Percentiles rank a stretch among this genome's conserved stretches.
Conservation (phyloP, 2,329 filamentous ascomycete genomes). For the Pyrenochaeta sp. region DNA sequence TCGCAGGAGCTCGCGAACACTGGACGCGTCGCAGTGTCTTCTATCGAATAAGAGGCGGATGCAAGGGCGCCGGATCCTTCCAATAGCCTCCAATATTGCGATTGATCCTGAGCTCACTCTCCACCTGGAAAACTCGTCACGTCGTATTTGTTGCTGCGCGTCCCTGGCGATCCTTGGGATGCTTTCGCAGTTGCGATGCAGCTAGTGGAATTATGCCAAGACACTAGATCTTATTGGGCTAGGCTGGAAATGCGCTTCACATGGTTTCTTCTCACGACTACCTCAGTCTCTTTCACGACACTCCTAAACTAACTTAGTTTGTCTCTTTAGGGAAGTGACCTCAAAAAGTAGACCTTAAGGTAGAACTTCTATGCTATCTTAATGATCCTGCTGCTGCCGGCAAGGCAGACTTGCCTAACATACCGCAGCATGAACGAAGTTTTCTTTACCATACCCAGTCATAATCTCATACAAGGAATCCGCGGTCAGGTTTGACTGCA, state of each 20-base stretch:
- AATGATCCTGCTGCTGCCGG: not conserved
- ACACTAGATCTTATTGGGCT: conserved; percentile 6
- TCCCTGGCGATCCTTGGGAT: conserved; percentile 32
- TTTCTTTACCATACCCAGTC: not conserved
- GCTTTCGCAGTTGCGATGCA: conserved; percentile 32
- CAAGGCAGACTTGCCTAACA: not conserved
- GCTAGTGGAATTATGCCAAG: conserved; percentile 27
- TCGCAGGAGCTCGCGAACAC: conserved; percentile 39
- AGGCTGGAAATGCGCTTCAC: conserved; percentile 5
- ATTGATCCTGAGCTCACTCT: conserved; percentile 12
- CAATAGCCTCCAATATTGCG: conserved; percentile 1
- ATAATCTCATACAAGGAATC: too few relatives aligned
- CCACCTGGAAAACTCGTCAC: conserved; percentile 14
- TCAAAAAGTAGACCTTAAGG: not conserved
- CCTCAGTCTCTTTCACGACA: not conserved
- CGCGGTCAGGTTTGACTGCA: too few relatives aligned
- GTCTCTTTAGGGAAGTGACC: not conserved
- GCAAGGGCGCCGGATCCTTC: conserved; percentile 8
- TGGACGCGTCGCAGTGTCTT: conserved; percentile 41
- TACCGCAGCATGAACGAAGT: not conserved
- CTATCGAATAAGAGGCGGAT: conserved; percentile 2
- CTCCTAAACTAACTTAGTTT: not conserved
- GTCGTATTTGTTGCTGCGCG: conserved; percentile 31
- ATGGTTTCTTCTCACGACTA: too few relatives aligned
- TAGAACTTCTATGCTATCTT: not conserved